These are phyloP conservation scores for Eimeria acervulina DNA, from an alignment of 169 alveolate species.

Conservation along the genomic window DNA sequence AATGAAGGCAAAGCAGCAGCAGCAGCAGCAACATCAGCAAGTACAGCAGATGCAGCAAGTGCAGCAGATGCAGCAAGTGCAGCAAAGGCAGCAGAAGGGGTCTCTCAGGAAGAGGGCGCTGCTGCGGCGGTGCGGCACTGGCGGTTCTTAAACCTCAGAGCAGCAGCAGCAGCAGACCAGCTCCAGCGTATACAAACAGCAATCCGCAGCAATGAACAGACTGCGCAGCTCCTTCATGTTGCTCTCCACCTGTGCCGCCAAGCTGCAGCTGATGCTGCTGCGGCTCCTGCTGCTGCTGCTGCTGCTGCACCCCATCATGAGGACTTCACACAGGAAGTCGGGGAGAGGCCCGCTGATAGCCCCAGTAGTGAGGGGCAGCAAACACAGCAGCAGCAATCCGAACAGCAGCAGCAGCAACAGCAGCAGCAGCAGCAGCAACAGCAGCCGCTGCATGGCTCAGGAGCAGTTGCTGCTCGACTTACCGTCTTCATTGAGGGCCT, in stretches of 20 bases:
- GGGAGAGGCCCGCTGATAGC: background rate
- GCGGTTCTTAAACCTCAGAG: background rate
- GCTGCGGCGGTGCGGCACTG: conserved; percentile 19
- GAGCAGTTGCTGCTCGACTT: conserved; percentile 7
- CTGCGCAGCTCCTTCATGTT: conserved; percentile 25
- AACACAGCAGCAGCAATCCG: too few species aligned
- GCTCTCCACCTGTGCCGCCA: conserved; percentile 29
- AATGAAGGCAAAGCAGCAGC: background rate
- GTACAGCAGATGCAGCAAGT: too few species aligned
- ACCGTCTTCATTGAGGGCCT: conserved; percentile 15
- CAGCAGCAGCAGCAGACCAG: background rate
- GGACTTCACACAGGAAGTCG: background rate
- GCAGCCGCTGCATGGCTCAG: background rate
- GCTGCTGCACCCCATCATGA: conserved; percentile 5
- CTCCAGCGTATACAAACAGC: background rate
- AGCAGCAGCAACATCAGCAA: background rate
- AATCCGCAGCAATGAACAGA: conserved; percentile 8
- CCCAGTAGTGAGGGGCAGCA: background rate
- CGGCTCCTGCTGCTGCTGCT: background rate
- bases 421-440: background rate
- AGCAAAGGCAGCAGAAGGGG: too few species aligned
- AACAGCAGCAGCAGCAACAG: too few species aligned
- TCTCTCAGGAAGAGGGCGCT: background rate
- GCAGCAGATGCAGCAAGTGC: too few species aligned
- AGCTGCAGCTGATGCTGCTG: conserved; percentile 10